Base-by-base conservation (phyloP, 2,329 filamentous ascomycete species). In the Fusarium pininemorale region DNA sequence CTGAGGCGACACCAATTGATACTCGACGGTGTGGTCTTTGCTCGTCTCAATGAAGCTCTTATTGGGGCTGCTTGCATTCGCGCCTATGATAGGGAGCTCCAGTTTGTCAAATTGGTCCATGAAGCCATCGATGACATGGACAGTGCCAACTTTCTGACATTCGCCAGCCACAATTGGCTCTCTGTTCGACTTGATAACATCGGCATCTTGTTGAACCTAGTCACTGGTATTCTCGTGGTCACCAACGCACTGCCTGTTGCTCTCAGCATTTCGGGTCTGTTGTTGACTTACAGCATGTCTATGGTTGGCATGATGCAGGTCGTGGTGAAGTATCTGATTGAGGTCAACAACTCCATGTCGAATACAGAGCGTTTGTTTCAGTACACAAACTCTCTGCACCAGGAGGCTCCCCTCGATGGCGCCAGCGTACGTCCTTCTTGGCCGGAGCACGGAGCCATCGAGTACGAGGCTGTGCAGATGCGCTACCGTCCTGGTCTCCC, bases 401-500 rank as follows among this genome's bases (percentile, higher is more conserved):
- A 47, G 18, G 54, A 45, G 37, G 28, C 39, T 5, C n/a, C 39
- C n/a, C 54, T 57, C 9, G n/a, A 57, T 14, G 39, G 39, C 13
- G 22, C 18, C n/a, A 57, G 16, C 12, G 54, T 45, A 13, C 54
- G 16, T 47, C 26, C 30, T 45, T 6, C 39, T 35, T 45, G 54
- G 54, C 54, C 39, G 2, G 54, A 57, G 30, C 38, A 45, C 15
- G 54, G 54, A 26, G 28, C n/a, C 9, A 57, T 57, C 35, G 54
- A 26, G 6, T 57, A 47, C n/a, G 22, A 57, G 9, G 18, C 30
- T 14, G 39, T 45, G 3, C 39, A 47, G 28, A 57, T 57, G 39
- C 54, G 54, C 54, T 95, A 96, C 77, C 92, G 92, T 0, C 84
- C 88, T 0, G 91, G 94, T 70, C 85, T 95, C 0, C 90, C 91